These are phyloP conservation scores for Apiospora marii DNA, from an alignment of 2,329 filamentous ascomycete genomes.

Conservation along the genomic window DNA sequence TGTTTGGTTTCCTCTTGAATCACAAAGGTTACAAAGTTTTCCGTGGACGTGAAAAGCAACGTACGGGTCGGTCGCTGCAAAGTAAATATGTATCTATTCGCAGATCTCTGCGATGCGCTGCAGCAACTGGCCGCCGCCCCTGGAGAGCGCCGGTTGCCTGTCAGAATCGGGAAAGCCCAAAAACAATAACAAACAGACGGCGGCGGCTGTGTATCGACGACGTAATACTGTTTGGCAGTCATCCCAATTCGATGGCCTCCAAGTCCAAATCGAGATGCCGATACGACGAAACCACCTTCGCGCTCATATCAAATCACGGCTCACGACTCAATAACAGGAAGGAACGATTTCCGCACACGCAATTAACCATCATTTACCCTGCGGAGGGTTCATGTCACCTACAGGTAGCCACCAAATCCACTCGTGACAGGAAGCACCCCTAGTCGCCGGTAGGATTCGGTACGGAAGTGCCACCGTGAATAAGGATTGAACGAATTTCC, in stretches of 20 bases:
- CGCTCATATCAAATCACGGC: background rate
- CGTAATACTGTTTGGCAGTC: conserved; percentile 4
- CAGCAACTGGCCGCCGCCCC: background rate
- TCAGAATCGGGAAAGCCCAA: background rate
- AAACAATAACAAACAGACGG: conserved; percentile 11
- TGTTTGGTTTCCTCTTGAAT: conserved; percentile 12
- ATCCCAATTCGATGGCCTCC: conserved; percentile 7
- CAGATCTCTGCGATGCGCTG: conserved; percentile 11
- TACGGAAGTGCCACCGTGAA: conserved; percentile 19
- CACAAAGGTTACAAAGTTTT: background rate
- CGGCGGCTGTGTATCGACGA: background rate
- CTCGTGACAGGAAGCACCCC: conserved; percentile 11
- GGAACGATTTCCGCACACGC: background rate
- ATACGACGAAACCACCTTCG: background rate
- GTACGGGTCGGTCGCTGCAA: background rate
- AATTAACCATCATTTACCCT: background rate
- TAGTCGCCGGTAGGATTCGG: conserved; percentile 17
- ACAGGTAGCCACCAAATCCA: background rate
- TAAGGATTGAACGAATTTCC: conserved; percentile 1
- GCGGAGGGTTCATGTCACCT: background rate
- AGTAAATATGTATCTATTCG: background rate
- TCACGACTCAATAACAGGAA: background rate
- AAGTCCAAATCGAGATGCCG: background rate
- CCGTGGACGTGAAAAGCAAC: background rate
- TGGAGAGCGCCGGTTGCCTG: background rate